Evolutionary conservation across 129 eudicot species (phyloP).

Genomic region (Logfia minima): DNA sequence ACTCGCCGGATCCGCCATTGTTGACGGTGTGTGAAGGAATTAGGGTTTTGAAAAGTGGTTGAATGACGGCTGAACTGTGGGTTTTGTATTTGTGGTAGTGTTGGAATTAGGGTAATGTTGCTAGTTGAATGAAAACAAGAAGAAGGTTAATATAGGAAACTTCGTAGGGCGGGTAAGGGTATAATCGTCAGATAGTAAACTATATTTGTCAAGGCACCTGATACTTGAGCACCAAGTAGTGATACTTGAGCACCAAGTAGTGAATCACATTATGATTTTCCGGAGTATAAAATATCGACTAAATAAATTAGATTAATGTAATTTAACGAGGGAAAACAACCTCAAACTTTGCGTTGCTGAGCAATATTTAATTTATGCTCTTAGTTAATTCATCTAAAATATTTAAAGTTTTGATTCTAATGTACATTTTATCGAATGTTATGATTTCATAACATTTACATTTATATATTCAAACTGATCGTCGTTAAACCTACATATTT

Average conservation of each 20-base stretch:
- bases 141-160: constrained; percentile 13
- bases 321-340: too few species aligned
- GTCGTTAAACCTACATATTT: too few species aligned
- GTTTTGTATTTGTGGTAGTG: not conserved
- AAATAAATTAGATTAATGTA: too few species aligned
- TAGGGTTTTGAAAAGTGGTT: constrained; percentile 3
- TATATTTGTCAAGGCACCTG: not conserved
- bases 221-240: not conserved
- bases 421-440: too few species aligned
- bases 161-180: not conserved
- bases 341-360: too few species aligned
- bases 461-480: too few species aligned
- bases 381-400: too few species aligned
- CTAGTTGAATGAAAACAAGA: not conserved
- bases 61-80: constrained; percentile 11
- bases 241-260: rapidly evolving
- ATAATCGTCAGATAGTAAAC: not conserved
- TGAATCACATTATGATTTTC: too few species aligned
- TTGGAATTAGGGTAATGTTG: not conserved
- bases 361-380: too few species aligned
- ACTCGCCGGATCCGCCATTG: constrained; percentile 20
- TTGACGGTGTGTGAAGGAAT: not conserved
- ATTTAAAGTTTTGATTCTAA: too few species aligned
- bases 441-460: too few species aligned
- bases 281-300: too few species aligned